A percentile compares a stretch with the other conserved stretches of the same genome.
Evolutionary conservation across 345 rosid species (phyloP).

Genomic region (Nasturtium officinale): DNA sequence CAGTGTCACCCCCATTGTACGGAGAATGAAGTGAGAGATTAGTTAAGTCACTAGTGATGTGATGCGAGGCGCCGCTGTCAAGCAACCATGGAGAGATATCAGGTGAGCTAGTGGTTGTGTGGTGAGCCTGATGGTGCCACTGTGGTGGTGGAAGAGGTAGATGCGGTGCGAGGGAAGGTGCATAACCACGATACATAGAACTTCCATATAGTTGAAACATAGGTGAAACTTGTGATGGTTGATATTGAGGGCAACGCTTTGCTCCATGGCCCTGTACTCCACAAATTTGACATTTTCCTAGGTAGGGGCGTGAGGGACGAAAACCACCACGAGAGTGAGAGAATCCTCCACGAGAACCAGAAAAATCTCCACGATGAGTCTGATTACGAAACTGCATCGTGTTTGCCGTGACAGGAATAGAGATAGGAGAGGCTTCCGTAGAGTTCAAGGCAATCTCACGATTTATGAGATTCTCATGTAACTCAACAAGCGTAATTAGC

Average conservation of each 20-base stretch:
- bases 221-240: neutral
- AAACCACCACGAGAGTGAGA: neutral
- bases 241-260: neutral
- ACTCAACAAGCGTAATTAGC: neutral
- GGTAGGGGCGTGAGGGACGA: neutral
- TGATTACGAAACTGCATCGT: too few species aligned
- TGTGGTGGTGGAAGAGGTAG: neutral
- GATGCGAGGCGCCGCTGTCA: neutral
- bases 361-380: neutral
- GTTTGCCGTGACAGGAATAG: neutral
- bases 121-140: neutral
- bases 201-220: too few species aligned
- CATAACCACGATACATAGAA: neutral
- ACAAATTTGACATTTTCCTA: neutral
- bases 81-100: neutral
- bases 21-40: neutral
- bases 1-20: neutral
- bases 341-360: neutral
- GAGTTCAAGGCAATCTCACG: neutral
- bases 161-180: neutral
- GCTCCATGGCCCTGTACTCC: neutral
- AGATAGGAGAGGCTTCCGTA: neutral
- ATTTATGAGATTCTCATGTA: neutral
- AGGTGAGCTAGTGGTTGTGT: neutral
- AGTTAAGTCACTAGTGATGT: neutral